Percentiles rank a stretch among this genome's conserved stretches.
These are phyloP conservation scores for Austropuccinia psidii DNA, from an alignment of 1,284 basidiomycete genomes.

Conservation along the genomic window DNA sequence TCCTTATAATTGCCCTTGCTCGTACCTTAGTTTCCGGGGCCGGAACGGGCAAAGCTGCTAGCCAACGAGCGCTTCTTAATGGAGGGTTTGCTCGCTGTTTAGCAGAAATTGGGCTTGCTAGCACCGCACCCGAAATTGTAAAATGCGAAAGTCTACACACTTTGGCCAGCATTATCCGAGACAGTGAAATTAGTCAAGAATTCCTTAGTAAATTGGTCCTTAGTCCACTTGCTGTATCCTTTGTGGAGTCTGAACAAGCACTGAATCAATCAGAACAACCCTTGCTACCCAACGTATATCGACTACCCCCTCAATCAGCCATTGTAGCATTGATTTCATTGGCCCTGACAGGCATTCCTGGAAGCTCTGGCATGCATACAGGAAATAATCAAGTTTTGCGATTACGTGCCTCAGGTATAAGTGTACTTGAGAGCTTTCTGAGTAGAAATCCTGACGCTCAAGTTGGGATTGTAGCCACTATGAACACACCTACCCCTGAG, in stretches of 20 bases:
- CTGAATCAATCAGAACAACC: neutral
- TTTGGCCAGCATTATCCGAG: slow-evolving; percentile 57
- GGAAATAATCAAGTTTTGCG: slow-evolving; percentile 47
- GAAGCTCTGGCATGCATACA: slow-evolving; percentile 41
- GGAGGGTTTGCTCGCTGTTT: slow-evolving; percentile 70
- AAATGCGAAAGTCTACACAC: slow-evolving; percentile 79
- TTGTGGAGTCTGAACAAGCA: neutral
- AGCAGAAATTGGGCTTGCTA: slow-evolving; percentile 77
- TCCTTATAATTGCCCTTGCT: slow-evolving; percentile 68
- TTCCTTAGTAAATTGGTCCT: slow-evolving; percentile 50
- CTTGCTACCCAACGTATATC: slow-evolving; percentile 44
- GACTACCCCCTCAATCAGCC: slow-evolving; percentile 48
- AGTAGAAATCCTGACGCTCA: slow-evolving; percentile 49
- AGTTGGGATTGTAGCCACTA: slow-evolving; percentile 54
- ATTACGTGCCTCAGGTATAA: slow-evolving; percentile 38
- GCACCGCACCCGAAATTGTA: slow-evolving; percentile 75
- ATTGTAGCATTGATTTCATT: slow-evolving; percentile 49
- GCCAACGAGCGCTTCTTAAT: slow-evolving; percentile 52
- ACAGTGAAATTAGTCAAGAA: slow-evolving; percentile 52
- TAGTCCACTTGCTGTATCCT: slow-evolving; percentile 43
- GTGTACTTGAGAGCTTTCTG: slow-evolving; percentile 43
- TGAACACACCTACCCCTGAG: slow-evolving; percentile 43
- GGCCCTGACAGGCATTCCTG: slow-evolving; percentile 46
- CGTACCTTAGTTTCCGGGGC: slow-evolving; percentile 52
- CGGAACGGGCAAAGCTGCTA: slow-evolving; percentile 46